Evolutionary conservation across 768 basidiomycete genomes (phyloP).

Genomic region (Mycena belliarum): DNA sequence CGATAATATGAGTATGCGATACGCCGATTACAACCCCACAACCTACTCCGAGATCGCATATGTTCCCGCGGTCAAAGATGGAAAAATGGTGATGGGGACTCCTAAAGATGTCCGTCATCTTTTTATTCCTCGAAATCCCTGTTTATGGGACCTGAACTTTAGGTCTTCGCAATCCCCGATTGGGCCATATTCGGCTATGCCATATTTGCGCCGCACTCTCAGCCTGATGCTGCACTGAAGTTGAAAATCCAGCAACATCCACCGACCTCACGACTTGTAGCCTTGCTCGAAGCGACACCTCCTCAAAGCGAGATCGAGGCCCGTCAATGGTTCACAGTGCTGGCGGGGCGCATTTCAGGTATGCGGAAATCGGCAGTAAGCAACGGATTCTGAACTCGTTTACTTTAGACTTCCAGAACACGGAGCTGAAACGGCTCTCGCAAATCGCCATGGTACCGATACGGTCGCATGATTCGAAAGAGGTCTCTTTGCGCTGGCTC

Average conservation of each 20-base stretch:
- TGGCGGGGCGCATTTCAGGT: slow-evolving; percentile 67
- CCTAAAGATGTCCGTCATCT: slow-evolving; percentile 58
- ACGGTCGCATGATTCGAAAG: slow-evolving; percentile 38
- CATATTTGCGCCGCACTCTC: slow-evolving; percentile 56
- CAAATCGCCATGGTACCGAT: slow-evolving; percentile 69
- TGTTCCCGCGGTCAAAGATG: slow-evolving; percentile 69
- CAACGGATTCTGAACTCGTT: background rate
- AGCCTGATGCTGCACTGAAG: slow-evolving; percentile 56
- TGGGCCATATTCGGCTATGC: slow-evolving; percentile 80
- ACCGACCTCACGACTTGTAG: slow-evolving; percentile 57
- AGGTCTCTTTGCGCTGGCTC: slow-evolving; percentile 44
- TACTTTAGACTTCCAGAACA: slow-evolving; percentile 54
- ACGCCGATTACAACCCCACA: slow-evolving; percentile 57
- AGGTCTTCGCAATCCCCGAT: slow-evolving; percentile 72
- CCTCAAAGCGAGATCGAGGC: slow-evolving; percentile 58
- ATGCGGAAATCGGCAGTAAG: slow-evolving; percentile 25
- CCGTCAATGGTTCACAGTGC: slow-evolving; percentile 63
- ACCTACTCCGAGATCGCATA: slow-evolving; percentile 64
- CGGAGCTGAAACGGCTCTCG: slow-evolving; percentile 60
- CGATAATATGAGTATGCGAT: slow-evolving; percentile 66
- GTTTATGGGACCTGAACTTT: background rate
- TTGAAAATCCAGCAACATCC: slow-evolving; percentile 74
- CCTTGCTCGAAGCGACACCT: slow-evolving; percentile 58
- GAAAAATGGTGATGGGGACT: slow-evolving; percentile 55
- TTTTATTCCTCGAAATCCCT: background rate